Base-by-base conservation (phyloP, 345 rosid species). In the Linum tenue region DNA sequence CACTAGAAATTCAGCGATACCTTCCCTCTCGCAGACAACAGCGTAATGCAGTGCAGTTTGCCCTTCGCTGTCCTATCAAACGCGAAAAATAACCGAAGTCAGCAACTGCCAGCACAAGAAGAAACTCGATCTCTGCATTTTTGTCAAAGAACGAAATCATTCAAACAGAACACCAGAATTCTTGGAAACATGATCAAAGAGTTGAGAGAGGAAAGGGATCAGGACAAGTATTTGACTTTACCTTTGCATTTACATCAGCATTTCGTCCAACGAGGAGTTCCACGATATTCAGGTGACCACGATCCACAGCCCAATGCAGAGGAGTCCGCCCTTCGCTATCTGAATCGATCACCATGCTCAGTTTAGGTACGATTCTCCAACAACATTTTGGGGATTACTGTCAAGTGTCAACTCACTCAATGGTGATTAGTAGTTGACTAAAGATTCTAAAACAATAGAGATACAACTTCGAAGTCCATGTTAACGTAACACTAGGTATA, bases 291-390 rank as follows among this genome's bases (percentile, higher is more conserved):
- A 77, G 67, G 67, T 89, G 95, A 5, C 98, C 95, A 65, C 96
- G 95, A 70, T 94, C 97, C 65, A 83, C 92, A 60, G 97, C 99
- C 97, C 99, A 91, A 70, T 94, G 99, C 81, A 94, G 79, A 2
- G 99, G 91, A 31, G 95, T 87, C 66, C 89, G 85, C 60, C 97
- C 91, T 78, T 90, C 96, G 68, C 97, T 84, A 70, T 90, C 97
- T 90, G 85, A 64, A 80, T 75, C 64, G 65, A 76, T 70, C 70
- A 65, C 59, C 22, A 5, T 37, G 5, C 0, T 0, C 8, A 57
- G 22, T 10, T 16, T 11, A n/a, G 22, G 36, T 35, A 22, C 31
- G 31, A 22, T 56, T 3, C 59, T 22, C 59, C 12, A 56, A n/a
- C 59, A 56, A 35, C 36, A 56, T 22, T 22, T 22, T 22, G 31